A percentile compares a stretch with the other conserved stretches of the same genome.
Evolutionary conservation across 2,329 filamentous ascomycete genomes (phyloP).

Genomic region (Rugonectria rugulosa): DNA sequence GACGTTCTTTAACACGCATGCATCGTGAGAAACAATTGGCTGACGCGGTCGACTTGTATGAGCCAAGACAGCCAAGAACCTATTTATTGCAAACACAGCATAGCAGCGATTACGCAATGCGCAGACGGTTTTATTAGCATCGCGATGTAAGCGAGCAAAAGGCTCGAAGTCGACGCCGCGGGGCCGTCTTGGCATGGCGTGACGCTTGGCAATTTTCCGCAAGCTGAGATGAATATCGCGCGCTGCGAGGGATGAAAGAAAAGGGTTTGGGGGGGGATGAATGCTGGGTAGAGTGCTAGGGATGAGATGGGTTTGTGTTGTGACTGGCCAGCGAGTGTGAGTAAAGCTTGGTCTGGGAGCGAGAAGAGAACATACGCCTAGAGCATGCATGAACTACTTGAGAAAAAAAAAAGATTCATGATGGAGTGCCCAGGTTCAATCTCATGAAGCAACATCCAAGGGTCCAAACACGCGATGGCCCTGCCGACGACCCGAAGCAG

Average conservation of each 20-base stretch:
- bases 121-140: neutral
- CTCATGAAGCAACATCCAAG: neutral
- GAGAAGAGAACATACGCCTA: too few species aligned
- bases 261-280: too few species aligned
- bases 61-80: neutral
- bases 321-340: too few species aligned
- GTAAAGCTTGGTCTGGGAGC: too few species aligned
- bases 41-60: too few species aligned
- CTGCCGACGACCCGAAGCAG: constrained; percentile 10
- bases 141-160: neutral
- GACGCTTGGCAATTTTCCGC: constrained; percentile 15
- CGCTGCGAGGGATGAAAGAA: neutral
- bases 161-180: neutral
- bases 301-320: too few species aligned
- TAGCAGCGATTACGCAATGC: neutral
- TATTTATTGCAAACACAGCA: neutral
- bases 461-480: neutral
- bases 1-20: too few species aligned
- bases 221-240: neutral
- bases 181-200: constrained; percentile 21
- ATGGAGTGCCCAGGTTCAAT: too few species aligned
- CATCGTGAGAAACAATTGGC: too few species aligned
- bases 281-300: too few species aligned
- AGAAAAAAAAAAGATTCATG: neutral
- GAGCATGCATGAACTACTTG: too few species aligned